phyloP scores from a whole-genome alignment of 1,284 basidiomycete genomes.

The Ganoderma lingzhi region DNA sequence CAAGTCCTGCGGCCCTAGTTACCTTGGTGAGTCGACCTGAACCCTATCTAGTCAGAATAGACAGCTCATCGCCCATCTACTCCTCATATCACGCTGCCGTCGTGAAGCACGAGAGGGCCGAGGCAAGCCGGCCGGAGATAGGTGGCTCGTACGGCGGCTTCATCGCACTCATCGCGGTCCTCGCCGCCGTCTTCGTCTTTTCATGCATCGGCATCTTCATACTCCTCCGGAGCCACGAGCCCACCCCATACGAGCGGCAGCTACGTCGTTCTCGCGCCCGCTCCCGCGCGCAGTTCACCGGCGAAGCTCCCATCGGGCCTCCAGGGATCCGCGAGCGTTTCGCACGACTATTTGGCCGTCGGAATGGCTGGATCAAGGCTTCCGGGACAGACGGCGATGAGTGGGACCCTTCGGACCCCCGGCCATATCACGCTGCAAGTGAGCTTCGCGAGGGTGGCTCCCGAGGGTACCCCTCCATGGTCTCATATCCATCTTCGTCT shows the following conservation, averaged over 20 bases:
- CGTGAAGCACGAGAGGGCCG: slow-evolving; percentile 23
- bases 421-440: slow-evolving; percentile 12
- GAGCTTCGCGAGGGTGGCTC: slow-evolving; percentile 25
- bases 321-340: slow-evolving; percentile 40
- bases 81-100: background rate
- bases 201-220: slow-evolving; percentile 45
- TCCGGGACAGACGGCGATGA: slow-evolving; percentile 38
- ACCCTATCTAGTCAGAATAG: background rate
- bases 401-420: slow-evolving; percentile 40
- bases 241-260: slow-evolving; percentile 42
- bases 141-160: slow-evolving; percentile 44
- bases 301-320: slow-evolving; percentile 35
- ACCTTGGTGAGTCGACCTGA: slow-evolving; percentile 16
- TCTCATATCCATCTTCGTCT: slow-evolving; percentile 16
- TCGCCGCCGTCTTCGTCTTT: slow-evolving; percentile 43
- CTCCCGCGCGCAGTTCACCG: slow-evolving; percentile 18
- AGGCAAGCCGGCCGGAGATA: slow-evolving; percentile 33
- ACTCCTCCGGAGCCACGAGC: slow-evolving; percentile 44
- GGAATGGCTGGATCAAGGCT: slow-evolving; percentile 40
- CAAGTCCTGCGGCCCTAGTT: slow-evolving; percentile 11
- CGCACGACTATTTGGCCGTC: slow-evolving; percentile 37
- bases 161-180: slow-evolving; percentile 44
- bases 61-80: background rate
- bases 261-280: slow-evolving; percentile 35
- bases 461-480: slow-evolving; percentile 13